These are phyloP conservation scores for Eutrema yunnanense DNA, from an alignment of 345 rosid genomes.

Conservation along the genomic window DNA sequence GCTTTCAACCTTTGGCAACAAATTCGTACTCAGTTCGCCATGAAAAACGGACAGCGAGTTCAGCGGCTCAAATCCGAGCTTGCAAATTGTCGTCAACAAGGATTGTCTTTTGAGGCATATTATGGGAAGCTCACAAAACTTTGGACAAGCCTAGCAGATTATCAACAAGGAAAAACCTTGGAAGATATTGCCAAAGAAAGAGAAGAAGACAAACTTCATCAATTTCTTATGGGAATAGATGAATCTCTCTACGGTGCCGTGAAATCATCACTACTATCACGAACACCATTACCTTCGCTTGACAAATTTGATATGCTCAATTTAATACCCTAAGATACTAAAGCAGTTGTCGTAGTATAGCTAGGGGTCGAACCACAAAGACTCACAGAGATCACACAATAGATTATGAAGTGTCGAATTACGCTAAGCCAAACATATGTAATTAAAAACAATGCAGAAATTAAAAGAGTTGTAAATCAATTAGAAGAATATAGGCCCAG, in stretches of 20 bases:
- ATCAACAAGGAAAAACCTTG: background rate
- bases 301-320: too few relatives aligned
- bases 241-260: too few relatives aligned
- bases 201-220: background rate
- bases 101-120: background rate
- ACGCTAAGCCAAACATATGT: too few relatives aligned
- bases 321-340: too few relatives aligned
- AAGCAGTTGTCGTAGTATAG: too few relatives aligned
- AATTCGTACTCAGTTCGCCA: background rate
- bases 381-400: too few relatives aligned
- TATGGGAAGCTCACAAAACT: background rate
- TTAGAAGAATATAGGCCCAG: too few relatives aligned
- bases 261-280: background rate
- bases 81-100: background rate
- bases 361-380: too few relatives aligned
- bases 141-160: background rate
- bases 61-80: background rate
- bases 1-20: rapidly evolving
- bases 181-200: background rate
- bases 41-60: background rate
- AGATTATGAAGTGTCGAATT: too few relatives aligned
- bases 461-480: too few relatives aligned
- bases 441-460: too few relatives aligned
- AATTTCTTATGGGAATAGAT: too few relatives aligned
- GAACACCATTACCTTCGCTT: background rate